Percentiles rank a stretch among this genome's conserved stretches.
These are phyloP conservation scores for Geosmithia putterillii DNA, from an alignment of 2,329 filamentous ascomycete species.

Conservation along the genomic window DNA sequence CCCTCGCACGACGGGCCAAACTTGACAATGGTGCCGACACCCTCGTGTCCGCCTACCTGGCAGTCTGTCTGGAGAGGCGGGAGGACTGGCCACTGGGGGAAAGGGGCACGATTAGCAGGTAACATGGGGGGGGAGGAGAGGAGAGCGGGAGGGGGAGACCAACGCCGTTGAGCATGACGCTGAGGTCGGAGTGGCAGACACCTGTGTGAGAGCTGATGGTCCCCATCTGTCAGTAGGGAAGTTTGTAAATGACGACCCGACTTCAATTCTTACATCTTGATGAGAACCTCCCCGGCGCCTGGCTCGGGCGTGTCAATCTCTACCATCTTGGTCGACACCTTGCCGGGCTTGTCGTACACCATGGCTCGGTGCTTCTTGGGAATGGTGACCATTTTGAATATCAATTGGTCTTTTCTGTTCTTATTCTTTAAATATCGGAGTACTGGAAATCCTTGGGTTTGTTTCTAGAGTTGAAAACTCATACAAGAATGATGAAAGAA, in stretches of 20 bases:
- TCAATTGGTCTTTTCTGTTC: neutral
- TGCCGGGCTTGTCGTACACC: slow-evolving; percentile 3
- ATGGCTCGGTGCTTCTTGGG: slow-evolving; percentile 1
- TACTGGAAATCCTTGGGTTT: neutral
- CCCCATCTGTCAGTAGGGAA: neutral
- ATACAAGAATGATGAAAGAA: neutral
- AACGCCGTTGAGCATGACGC: slow-evolving; percentile 1
- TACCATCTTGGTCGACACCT: slow-evolving; percentile 5
- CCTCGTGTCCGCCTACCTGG: slow-evolving; percentile 53
- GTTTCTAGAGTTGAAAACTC: neutral
- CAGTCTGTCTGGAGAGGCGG: neutral
- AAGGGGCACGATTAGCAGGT: neutral
- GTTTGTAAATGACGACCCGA: neutral
- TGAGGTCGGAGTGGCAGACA: slow-evolving; percentile 4
- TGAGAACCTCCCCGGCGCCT: slow-evolving; percentile 9
- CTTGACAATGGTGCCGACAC: slow-evolving; percentile 52
- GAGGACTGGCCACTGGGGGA: neutral
- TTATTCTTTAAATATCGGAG: neutral
- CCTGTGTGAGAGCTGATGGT: slow-evolving; percentile 1
- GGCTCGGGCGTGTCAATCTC: slow-evolving; percentile 10
- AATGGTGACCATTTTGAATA: neutral
- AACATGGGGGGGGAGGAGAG: neutral
- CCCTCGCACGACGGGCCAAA: slow-evolving; percentile 42
- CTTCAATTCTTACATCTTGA: slow-evolving; percentile 8
- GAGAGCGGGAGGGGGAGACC: neutral